Percentiles rank a stretch among this genome's conserved stretches.
These are phyloP conservation scores for Nothophaeocryptopus gaeumannii DNA, from an alignment of 2,329 filamentous ascomycete genomes.

Conservation along the genomic window DNA sequence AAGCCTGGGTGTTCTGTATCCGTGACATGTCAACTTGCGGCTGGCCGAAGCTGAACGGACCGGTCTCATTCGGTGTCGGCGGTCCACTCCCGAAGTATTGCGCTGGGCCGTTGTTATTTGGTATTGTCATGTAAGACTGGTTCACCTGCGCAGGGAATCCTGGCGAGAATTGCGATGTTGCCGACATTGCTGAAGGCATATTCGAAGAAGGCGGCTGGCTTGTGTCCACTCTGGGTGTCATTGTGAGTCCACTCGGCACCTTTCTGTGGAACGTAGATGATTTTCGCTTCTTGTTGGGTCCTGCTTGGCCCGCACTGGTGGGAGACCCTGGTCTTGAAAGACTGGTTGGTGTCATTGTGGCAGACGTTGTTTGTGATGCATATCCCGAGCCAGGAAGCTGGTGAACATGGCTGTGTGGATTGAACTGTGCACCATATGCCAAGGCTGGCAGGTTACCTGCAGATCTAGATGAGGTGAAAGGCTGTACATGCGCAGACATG, in stretches of 20 bases:
- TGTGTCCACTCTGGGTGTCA: conserved; percentile 73
- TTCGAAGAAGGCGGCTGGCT: conserved; percentile 31
- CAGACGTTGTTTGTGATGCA: conserved; percentile 40
- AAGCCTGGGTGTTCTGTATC: conserved; percentile 27
- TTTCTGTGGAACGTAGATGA: conserved; percentile 51
- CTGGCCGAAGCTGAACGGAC: conserved; percentile 27
- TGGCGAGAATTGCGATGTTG: conserved; percentile 39
- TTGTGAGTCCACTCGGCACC: conserved; percentile 69
- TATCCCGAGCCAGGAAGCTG: conserved; percentile 32
- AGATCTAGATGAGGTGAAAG: conserved; percentile 59
- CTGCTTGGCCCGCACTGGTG: conserved; percentile 52
- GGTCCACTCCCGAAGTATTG: conserved; percentile 33
- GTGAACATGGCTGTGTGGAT: conserved; percentile 36
- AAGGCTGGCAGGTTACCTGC: conserved; percentile 62
- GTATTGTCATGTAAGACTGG: conserved; percentile 35
- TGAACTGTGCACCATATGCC: conserved; percentile 36
- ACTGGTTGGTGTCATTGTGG: conserved; percentile 56
- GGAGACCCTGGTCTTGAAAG: conserved; percentile 75
- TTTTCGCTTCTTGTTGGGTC: conserved; percentile 79
- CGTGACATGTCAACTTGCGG: conserved; percentile 24
- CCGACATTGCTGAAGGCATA: conserved; percentile 30
- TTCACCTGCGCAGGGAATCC: conserved; percentile 30
- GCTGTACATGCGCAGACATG: conserved; percentile 37
- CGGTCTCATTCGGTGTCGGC: conserved; percentile 31
- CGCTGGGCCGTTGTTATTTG: conserved; percentile 28